Evolutionary conservation across 371 early-diverging fungal species (phyloP).

Genomic region (Syncephalastrum contaminatum): DNA sequence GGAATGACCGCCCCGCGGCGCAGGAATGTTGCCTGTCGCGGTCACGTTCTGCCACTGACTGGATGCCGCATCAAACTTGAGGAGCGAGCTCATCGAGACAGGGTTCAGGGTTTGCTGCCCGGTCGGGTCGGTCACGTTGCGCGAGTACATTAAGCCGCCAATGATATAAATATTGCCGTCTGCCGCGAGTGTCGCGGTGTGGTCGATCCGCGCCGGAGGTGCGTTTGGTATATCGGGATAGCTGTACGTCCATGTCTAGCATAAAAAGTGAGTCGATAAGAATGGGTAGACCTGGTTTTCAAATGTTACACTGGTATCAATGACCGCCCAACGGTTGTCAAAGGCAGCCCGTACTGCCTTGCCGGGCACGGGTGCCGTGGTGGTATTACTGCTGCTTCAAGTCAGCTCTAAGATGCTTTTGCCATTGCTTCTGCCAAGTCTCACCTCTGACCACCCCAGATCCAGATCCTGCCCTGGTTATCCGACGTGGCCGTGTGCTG

Average conservation of each 20-base stretch:
- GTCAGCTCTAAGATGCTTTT: neutral
- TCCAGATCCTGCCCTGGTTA: slow-evolving; percentile 33
- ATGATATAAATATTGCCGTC: slow-evolving; percentile 26
- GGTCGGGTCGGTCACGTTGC: slow-evolving; percentile 26
- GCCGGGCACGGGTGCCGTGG: slow-evolving; percentile 10
- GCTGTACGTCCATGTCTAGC: slow-evolving; percentile 13
- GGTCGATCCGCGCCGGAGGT: slow-evolving; percentile 16
- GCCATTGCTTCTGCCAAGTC: neutral
- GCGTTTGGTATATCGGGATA: slow-evolving; percentile 9
- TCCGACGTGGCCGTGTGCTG: slow-evolving; percentile 32
- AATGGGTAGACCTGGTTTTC: slow-evolving; percentile 21
- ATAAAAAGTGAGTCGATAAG: no score
- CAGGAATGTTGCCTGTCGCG: slow-evolving; percentile 46
- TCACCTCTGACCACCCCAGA: slow-evolving; percentile 45
- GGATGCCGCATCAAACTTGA: slow-evolving; percentile 28
- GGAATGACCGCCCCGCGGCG: slow-evolving; percentile 43
- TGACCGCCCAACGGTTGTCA: slow-evolving; percentile 30
- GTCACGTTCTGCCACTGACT: slow-evolving; percentile 34
- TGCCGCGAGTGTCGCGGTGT: slow-evolving; percentile 26
- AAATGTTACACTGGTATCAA: slow-evolving; percentile 30
- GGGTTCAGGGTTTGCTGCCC: slow-evolving; percentile 32
- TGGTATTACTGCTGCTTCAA: slow-evolving; percentile 7
- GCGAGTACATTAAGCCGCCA: slow-evolving; percentile 20
- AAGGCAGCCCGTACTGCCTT: slow-evolving; percentile 1
- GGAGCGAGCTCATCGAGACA: slow-evolving; percentile 35